Evolutionary conservation across 2,329 filamentous ascomycete species (phyloP).

Genomic region (Microdochium nivale): DNA sequence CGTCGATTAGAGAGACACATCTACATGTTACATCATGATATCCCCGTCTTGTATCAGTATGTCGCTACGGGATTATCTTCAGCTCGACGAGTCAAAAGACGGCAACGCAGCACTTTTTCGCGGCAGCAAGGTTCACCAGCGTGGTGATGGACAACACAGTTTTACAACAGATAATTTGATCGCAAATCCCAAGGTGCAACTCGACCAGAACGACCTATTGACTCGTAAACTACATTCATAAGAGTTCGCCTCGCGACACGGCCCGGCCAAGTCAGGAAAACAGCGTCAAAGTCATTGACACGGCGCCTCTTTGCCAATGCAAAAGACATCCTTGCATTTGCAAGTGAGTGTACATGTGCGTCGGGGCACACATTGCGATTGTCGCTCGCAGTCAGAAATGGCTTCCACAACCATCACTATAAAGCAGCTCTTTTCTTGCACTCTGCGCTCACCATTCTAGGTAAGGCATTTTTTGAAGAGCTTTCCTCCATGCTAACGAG

Average conservation of each 20-base stretch:
- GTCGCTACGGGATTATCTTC: neutral
- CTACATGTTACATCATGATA: neutral
- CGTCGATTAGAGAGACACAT: conserved; percentile 1
- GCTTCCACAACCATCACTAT: neutral
- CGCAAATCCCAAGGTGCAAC: conserved; percentile 28
- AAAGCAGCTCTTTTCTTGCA: too few species aligned
- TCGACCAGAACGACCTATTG: conserved; percentile 22
- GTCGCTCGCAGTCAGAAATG: neutral
- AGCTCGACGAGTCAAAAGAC: neutral
- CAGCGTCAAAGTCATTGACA: neutral
- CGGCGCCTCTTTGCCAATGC: neutral
- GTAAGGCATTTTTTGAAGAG: neutral
- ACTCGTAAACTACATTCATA: conserved; percentile 20
- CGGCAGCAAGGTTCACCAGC: conserved; percentile 18
- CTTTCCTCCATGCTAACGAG: neutral
- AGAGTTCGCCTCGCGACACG: neutral
- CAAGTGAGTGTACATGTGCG: neutral
- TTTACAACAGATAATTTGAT: conserved; percentile 27
- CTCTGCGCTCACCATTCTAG: neutral
- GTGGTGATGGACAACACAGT: neutral
- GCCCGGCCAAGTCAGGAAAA: neutral
- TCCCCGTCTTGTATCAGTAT: neutral
- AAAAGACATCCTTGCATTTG: neutral
- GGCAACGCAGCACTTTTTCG: conserved; percentile 4
- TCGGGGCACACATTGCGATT: too few species aligned